Evolutionary conservation across 2,329 filamentous ascomycete genomes (phyloP), one percentile per base, ranked within the genome.

Genomic region (Colletotrichum tofieldiae): DNA sequence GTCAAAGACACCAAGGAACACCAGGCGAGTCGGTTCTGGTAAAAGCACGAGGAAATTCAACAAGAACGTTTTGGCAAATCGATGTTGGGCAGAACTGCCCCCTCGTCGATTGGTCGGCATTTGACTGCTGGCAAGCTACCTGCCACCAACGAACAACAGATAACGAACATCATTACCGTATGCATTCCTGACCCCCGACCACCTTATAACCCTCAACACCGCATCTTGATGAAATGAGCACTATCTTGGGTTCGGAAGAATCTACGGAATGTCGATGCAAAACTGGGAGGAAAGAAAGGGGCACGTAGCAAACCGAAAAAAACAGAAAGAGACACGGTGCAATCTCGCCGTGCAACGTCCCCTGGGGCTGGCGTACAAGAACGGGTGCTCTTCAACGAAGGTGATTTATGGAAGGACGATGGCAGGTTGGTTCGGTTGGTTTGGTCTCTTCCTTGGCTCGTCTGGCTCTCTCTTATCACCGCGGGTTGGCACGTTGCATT

Each of bases 1-100:
- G 35, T 23, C 6, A 54, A 62, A 37, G 49, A 61, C 3, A 23
- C 52, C 4, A 20, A 26, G 16, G 45, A 55, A 18, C 47, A 71
- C 35, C 39, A 52, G 32, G 51, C 41, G 39, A 55, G 35, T 26
- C 26, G 41, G n/a, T 69, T 69, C 58, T 72, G 69, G 65, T 72
- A 29, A 52, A n/a, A 16, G 5, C 18, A 41, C 11, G 5, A 12
- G n/a, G 23, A 18, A 60, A 12, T 32, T 41, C 43, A 20, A 26
- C n/a, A 43, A 7, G 18, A 5, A 23, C 12, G 11, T 20, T 23
- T n/a, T 23, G 26, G 11, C 41, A 43, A 43, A 18, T 16, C 5
- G 14, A 43, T 11, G 2, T 14, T 18, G 18, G 41, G 41, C 26
- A 3, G 6, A 8, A 35, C 29, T 12, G n/a, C 29, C 29, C 20